A percentile compares a stretch with the other conserved stretches of the same genome.
These are phyloP conservation scores for Pythium pyrilobum DNA, from an alignment of 352 stramenopile species.

Conservation along the genomic window DNA sequence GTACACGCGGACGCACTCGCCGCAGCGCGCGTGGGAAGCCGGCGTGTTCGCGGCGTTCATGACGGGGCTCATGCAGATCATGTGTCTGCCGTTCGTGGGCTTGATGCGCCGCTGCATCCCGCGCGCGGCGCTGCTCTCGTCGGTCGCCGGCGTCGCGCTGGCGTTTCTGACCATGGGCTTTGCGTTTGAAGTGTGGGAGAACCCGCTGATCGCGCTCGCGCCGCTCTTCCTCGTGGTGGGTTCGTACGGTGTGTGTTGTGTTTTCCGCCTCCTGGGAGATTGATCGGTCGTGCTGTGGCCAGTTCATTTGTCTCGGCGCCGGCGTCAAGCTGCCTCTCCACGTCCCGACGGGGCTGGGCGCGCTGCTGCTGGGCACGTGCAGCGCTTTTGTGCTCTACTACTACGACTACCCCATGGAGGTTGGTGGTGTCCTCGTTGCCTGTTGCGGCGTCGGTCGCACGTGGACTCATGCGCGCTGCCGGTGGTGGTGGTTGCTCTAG, in stretches of 20 bases:
- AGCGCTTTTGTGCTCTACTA: slow-evolving; percentile 23
- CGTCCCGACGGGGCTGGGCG: slow-evolving; percentile 27
- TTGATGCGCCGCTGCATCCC: slow-evolving; percentile 27
- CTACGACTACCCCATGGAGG: slow-evolving; percentile 20
- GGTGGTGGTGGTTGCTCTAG: too few relatives aligned
- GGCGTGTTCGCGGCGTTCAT: slow-evolving; percentile 31
- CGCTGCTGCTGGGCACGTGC: slow-evolving; percentile 26
- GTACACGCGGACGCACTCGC: slow-evolving; percentile 23
- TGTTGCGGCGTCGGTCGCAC: too few relatives aligned
- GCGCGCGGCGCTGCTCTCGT: slow-evolving; percentile 28
- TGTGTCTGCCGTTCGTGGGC: slow-evolving; percentile 22
- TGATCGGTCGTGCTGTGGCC: neutral
- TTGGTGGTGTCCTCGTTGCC: neutral
- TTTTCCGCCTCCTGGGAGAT: neutral
- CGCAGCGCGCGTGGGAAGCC: slow-evolving; percentile 22
- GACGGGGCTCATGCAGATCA: slow-evolving; percentile 31
- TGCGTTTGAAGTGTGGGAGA: slow-evolving; percentile 38
- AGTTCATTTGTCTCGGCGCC: slow-evolving; percentile 37
- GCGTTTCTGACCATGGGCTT: slow-evolving; percentile 41
- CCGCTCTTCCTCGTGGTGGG: slow-evolving; percentile 33
- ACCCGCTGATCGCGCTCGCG: slow-evolving; percentile 28
- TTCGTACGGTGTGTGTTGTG: neutral
- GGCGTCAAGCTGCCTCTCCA: slow-evolving; percentile 35
- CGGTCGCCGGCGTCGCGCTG: slow-evolving; percentile 33
- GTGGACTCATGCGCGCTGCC: too few relatives aligned